phyloP scores from a whole-genome alignment of 345 rosid genomes.

The Eucalyptus camaldulensis region DNA sequence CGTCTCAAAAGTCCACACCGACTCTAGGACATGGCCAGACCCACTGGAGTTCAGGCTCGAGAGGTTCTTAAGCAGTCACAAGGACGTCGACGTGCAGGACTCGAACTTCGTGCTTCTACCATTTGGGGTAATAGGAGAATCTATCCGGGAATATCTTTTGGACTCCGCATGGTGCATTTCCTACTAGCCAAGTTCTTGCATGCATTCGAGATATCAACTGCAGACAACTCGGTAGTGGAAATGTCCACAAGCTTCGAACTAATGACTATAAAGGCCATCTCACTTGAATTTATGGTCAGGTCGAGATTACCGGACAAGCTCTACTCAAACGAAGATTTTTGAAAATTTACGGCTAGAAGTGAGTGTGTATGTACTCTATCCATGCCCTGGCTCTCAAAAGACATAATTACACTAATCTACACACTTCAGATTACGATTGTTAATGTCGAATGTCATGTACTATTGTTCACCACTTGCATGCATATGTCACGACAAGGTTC shows the following conservation, averaged over 20 bases:
- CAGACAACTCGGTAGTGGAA: not conserved
- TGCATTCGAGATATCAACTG: not conserved
- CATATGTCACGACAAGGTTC: not conserved
- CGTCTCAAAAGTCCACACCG: too few relatives aligned
- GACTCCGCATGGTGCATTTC: too few relatives aligned
- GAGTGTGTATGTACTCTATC: not conserved
- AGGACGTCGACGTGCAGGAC: too few relatives aligned
- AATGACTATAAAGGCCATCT: not conserved
- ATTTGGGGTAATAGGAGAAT: too few relatives aligned
- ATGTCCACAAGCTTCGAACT: not conserved
- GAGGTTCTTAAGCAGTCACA: too few relatives aligned
- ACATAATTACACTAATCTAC: too few relatives aligned
- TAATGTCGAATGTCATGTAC: not conserved
- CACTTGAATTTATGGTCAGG: not conserved
- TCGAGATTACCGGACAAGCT: not conserved
- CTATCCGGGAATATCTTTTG: too few relatives aligned
- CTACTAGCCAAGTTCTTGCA: too few relatives aligned
- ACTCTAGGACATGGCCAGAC: too few relatives aligned
- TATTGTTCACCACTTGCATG: not conserved
- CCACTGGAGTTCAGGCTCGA: too few relatives aligned
- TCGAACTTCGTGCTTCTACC: too few relatives aligned
- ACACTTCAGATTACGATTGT: not conserved
- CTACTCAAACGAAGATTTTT: not conserved
- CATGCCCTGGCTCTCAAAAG: not conserved
- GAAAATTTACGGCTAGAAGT: not conserved